phyloP scores from a whole-genome alignment of 176 grass and related monocot genomes.

The Avena insularis region DNA sequence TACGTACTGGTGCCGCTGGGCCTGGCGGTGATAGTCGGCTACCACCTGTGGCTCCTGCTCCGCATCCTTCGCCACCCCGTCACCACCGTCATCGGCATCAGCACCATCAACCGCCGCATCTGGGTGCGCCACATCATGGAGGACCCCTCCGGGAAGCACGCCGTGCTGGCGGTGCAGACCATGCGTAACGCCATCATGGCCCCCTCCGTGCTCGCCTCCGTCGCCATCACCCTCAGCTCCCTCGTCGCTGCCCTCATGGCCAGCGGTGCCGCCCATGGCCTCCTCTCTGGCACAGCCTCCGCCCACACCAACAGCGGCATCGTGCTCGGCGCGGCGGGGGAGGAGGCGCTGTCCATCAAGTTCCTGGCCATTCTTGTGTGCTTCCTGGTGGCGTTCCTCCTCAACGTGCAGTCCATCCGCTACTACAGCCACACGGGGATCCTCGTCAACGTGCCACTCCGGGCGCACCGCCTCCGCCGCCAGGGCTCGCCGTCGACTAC shows the following conservation, averaged over 20 bases:
- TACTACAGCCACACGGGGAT: constrained; percentile 81
- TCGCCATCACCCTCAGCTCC: constrained; percentile 65
- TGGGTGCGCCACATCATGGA: constrained; percentile 88
- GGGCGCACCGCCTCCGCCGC: constrained; percentile 32
- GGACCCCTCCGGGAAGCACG: constrained; percentile 59
- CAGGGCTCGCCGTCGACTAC: constrained; percentile 43
- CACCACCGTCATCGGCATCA: constrained; percentile 79
- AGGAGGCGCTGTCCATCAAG: constrained; percentile 45
- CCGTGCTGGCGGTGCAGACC: constrained; percentile 60
- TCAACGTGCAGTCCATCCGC: constrained; percentile 85
- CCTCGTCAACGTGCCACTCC: constrained; percentile 66
- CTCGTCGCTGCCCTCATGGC: constrained; percentile 62
- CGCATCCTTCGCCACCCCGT: constrained; percentile 54
- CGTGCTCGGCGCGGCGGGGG: not conserved
- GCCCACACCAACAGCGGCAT: not conserved
- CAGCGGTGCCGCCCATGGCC: constrained; percentile 6
- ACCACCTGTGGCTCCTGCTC: constrained; percentile 78
- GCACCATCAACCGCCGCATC: constrained; percentile 87
- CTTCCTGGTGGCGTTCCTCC: constrained; percentile 85
- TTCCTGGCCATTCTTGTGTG: constrained; percentile 76
- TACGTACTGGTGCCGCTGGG: constrained; percentile 41
- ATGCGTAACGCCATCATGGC: constrained; percentile 83
- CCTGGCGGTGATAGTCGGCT: constrained; percentile 34
- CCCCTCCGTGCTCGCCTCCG: constrained; percentile 62
- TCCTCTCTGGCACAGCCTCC: constrained; percentile 16